A percentile compares a stretch with the other conserved stretches of the same genome.
Conservation (phyloP, 352 stramenopile species). For the Phytophthora lateralis region DNA sequence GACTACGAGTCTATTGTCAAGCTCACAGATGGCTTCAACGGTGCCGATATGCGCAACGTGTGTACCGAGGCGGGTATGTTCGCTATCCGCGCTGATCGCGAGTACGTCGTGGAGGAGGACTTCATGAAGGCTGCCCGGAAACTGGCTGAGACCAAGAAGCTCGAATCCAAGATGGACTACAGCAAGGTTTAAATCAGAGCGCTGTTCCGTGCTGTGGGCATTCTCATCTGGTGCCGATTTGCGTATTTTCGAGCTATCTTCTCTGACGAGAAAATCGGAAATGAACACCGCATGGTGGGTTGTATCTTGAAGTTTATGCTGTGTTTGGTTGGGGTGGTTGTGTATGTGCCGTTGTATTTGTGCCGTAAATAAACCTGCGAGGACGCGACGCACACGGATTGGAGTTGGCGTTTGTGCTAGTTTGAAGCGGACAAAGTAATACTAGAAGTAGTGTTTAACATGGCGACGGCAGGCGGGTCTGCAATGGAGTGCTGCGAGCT, state of each 20-base stretch:
- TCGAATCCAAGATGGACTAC: constrained; percentile 99
- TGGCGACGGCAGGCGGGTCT: constrained; percentile 19
- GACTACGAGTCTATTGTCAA: constrained; percentile 99
- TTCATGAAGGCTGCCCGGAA: constrained; percentile 99
- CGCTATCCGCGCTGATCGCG: constrained; percentile 97
- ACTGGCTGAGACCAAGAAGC: constrained; percentile 99
- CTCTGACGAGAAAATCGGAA: constrained; percentile 29
- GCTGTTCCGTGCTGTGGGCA: background rate
- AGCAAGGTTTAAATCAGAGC: constrained; percentile 96
- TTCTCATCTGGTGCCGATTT: constrained; percentile 1
- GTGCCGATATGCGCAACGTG: constrained; percentile 99
- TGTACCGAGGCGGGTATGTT: constrained; percentile 97
- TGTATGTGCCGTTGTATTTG: background rate
- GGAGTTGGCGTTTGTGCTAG: background rate
- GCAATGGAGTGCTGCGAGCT: constrained; percentile 57
- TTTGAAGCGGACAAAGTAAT: background rate
- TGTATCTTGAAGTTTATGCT: constrained; percentile 29
- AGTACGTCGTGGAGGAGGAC: constrained; percentile 99
- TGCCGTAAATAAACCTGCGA: constrained; percentile 20
- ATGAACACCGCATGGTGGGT: constrained; percentile 24
- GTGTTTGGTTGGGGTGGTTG: background rate
- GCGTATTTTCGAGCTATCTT: constrained; percentile 13
- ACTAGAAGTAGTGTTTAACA: constrained; percentile 4
- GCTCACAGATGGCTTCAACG: constrained; percentile 99
- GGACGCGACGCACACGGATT: background rate